These are phyloP conservation scores for Hansenula sp. DNA, from an alignment of 1,139 yeast genomes.

Conservation along the genomic window DNA sequence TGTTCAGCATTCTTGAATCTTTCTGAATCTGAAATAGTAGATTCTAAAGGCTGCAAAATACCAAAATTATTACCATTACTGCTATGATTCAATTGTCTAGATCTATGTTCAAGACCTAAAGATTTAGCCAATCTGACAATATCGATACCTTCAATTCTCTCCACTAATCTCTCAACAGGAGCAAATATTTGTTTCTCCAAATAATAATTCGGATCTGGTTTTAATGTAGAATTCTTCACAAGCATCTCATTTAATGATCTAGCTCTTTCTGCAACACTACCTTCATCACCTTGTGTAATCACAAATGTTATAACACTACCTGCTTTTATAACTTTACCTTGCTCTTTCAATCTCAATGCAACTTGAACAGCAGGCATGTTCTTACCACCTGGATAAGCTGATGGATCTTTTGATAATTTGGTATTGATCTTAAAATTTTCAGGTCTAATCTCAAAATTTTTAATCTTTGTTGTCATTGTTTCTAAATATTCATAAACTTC, in stretches of 20 bases:
- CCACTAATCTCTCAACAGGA: constrained; percentile 85
- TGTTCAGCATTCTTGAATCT: constrained; percentile 65
- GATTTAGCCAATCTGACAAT: constrained; percentile 70
- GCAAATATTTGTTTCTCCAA: constrained; percentile 86
- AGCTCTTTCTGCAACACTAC: constrained; percentile 68
- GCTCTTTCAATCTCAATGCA: constrained; percentile 71
- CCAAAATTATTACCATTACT: constrained; percentile 34
- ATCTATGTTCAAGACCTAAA: constrained; percentile 70
- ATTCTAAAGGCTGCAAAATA: constrained; percentile 72
- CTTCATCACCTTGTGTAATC: constrained; percentile 44
- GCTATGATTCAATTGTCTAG: constrained; percentile 36
- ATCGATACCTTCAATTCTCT: constrained; percentile 84
- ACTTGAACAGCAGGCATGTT: constrained; percentile 93
- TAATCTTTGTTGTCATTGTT: constrained; percentile 52
- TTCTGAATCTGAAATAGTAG: constrained; percentile 76
- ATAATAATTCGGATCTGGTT: constrained; percentile 76
- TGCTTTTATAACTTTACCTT: constrained; percentile 82
- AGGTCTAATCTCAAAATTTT: constrained; percentile 54
- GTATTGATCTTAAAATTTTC: constrained; percentile 71
- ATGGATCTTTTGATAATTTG: constrained; percentile 72
- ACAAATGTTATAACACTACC: constrained; percentile 90
- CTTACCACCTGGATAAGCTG: constrained; percentile 70
- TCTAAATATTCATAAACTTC: constrained; percentile 74
- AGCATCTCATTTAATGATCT: constrained; percentile 71
- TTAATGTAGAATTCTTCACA: constrained; percentile 42